These are phyloP conservation scores for Amauroascus niger DNA, from an alignment of 2,329 filamentous ascomycete species.

Conservation along the genomic window DNA sequence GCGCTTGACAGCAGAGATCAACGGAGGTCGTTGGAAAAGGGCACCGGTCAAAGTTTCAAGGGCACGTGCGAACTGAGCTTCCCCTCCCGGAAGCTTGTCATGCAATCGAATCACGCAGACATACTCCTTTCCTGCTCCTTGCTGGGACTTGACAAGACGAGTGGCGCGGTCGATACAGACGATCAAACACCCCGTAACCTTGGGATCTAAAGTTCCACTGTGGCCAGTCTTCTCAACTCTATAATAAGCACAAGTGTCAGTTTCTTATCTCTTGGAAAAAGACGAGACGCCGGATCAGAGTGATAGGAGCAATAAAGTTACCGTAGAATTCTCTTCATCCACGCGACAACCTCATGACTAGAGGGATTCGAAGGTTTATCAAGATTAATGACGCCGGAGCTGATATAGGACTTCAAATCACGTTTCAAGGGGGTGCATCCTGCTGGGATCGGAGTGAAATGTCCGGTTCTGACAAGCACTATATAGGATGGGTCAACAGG, in stretches of 20 bases:
- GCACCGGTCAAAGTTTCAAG: constrained; percentile 94
- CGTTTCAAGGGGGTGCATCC: constrained; percentile 86
- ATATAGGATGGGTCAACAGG: constrained; percentile 18
- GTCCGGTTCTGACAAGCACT: constrained; percentile 88
- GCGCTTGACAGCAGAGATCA: constrained; percentile 98
- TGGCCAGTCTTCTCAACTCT: constrained; percentile 95
- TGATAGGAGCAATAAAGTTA: constrained; percentile 25
- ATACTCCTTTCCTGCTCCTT: constrained; percentile 98
- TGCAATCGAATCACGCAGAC: constrained; percentile 91
- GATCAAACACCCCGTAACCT: constrained; percentile 92
- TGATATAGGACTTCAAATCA: constrained; percentile 94
- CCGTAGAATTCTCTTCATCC: constrained; percentile 96
- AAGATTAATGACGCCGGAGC: constrained; percentile 95
- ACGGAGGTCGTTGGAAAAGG: constrained; percentile 88
- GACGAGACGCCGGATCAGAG: constrained; percentile 4
- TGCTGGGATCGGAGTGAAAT: constrained; percentile 93
- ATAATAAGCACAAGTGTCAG: constrained; percentile 11
- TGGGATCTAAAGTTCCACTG: constrained; percentile 95
- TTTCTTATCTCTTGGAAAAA: constrained; percentile 6
- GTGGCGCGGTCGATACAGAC: constrained; percentile 95
- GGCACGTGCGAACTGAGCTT: constrained; percentile 84
- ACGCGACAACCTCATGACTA: constrained; percentile 96
- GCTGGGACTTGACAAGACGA: constrained; percentile 95
- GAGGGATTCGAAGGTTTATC: constrained; percentile 97
- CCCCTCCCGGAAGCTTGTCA: constrained; percentile 86